Percentiles rank a stretch among this genome's conserved stretches.
phyloP scores from a whole-genome alignment of 768 basidiomycete species.

The Termitomyces sp. region DNA sequence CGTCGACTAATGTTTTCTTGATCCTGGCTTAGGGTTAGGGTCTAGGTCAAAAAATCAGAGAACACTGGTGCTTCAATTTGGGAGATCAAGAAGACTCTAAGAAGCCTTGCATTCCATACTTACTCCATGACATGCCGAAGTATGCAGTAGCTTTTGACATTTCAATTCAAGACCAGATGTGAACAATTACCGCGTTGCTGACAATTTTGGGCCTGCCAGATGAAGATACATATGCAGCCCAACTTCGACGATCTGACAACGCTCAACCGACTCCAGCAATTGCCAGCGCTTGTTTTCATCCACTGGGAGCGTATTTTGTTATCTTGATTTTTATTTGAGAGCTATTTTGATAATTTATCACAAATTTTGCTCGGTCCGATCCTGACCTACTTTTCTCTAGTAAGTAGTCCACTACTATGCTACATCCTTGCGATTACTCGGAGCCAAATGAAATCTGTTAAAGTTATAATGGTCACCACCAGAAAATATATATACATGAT shows the following conservation, averaged over 20 bases:
- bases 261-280: neutral
- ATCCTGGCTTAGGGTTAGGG: conserved; percentile 19
- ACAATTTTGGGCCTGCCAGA: neutral
- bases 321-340: neutral
- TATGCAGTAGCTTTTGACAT: neutral
- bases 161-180: too few relatives aligned
- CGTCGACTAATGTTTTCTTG: neutral
- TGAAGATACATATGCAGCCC: neutral
- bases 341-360: neutral
- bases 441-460: too few relatives aligned
- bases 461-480: too few relatives aligned
- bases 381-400: too few relatives aligned
- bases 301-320: neutral
- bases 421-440: too few relatives aligned
- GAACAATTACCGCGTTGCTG: neutral
- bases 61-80: too few relatives aligned
- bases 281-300: neutral
- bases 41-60: neutral
- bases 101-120: neutral
- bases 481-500: neutral
- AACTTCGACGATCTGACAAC: neutral
- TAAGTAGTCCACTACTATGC: too few relatives aligned
- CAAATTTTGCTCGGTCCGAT: neutral
- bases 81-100: neutral
- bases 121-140: neutral